Evolutionary conservation across 139 green algal genomes (phyloP).

Genomic region (Coelastrella sp.): DNA sequence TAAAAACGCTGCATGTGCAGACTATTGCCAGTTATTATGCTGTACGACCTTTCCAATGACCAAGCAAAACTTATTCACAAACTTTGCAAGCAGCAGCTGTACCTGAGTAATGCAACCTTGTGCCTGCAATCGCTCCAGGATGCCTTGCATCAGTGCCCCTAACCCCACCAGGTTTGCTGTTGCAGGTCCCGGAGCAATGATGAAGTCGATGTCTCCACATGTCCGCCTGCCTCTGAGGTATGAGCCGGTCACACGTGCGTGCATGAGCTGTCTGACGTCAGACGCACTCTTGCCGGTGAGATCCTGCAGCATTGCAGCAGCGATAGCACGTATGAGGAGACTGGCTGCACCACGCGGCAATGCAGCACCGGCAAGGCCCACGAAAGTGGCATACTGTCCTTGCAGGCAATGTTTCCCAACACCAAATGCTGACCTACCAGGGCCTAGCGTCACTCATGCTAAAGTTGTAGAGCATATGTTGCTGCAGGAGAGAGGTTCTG

Average conservation of each 20-base stretch:
- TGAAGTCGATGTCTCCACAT: constrained; percentile 69
- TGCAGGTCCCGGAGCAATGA: constrained; percentile 45
- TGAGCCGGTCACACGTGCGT: constrained; percentile 64
- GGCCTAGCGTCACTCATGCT: accelerated
- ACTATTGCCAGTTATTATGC: too few species aligned
- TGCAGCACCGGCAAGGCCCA: too few species aligned
- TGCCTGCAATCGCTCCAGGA: not conserved
- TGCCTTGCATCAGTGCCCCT: not conserved
- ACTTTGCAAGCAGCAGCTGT: too few species aligned
- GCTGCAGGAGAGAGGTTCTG: too few species aligned
- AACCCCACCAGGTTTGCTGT: not conserved
- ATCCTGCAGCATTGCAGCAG: too few species aligned
- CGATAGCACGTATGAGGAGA: too few species aligned
- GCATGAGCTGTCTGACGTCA: constrained; percentile 53
- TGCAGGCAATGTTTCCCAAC: too few species aligned
- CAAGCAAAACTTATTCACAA: not conserved
- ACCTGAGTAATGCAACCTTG: constrained; percentile 16
- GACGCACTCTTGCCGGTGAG: not conserved
- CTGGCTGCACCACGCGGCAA: too few species aligned
- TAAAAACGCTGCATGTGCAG: too few species aligned
- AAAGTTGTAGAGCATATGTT: too few species aligned
- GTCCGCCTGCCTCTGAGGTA: constrained; percentile 65
- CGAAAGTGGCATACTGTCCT: too few species aligned
- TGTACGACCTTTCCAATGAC: not conserved
- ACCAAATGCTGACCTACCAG: too few species aligned